Evolutionary conservation across 139 green algal genomes (phyloP), one percentile per base, ranked within the genome.

Genomic region (Ulvella scutata): DNA sequence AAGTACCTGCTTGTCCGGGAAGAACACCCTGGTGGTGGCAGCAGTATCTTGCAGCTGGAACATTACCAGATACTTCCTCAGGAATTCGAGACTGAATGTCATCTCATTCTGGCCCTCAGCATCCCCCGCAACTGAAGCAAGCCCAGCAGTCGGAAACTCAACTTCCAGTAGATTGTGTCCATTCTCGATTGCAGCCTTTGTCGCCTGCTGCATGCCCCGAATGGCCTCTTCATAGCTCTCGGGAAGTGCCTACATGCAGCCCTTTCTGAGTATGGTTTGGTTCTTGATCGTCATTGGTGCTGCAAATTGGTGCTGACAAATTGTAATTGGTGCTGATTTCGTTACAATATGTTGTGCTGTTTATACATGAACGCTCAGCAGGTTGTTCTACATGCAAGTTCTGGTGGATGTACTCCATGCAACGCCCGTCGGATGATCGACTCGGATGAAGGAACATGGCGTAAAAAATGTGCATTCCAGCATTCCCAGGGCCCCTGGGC

Each of bases 61-160:
- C 3, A 61, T 74, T 2, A 81, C 77, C 31, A 85, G 76, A 67
- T 87, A 93, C 59, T 86, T 75, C 7, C 83, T 77, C 38, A 92
- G 83, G 72, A 78, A 86, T 9, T 74, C n/a, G 29, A 80, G 51
- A 20, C 31, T 62, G 43, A 79, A 84, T 0, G 74, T 89, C 85
- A 92, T 92, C 72, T 93, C 88, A 60, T 87, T 90, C 28, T 82
- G 77, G 4, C 88, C 88, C 51, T 90, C 84, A n/a, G 72, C 85
- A 44, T 92, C 87, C 23, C 88, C 82, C 59, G 79, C 72, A 43
- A 87, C 81, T 4, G 82, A 38, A 0, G 74, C 23, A 3, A 92
- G 74, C 0, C 74, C 72, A 34, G 78, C 62, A 2, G 81, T 74
- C 0, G 87, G 87, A 38, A 92, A 87, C 76, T 91, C 87, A 20